Evolutionary conservation across 139 green algal species (phyloP), one percentile per base, ranked within the genome.

Genomic region (Ettlia oleoabundans): DNA sequence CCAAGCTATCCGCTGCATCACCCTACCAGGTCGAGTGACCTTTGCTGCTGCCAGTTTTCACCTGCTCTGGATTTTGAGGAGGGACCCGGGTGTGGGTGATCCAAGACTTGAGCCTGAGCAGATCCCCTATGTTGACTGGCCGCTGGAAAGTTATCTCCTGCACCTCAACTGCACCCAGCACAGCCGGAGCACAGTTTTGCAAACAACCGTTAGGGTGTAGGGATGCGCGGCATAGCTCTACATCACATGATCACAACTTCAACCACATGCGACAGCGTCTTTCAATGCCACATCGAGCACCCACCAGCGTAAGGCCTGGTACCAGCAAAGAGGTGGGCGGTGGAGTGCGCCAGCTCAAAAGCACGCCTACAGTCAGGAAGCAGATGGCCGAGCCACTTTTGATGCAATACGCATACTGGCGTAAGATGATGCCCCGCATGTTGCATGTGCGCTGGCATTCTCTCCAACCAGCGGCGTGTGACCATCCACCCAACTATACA

Each of bases 321-420:
- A 26, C 92, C 94, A 21, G 85, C 90, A 81, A 97, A 96, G 76
- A 93, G 83, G 86, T 97, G 97, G n/a, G 84, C 84, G 22, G 90
- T 94, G 18, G 92, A 86, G 78, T 96, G 96, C 0, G 91, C 94
- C 53, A 98, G 86, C 87, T 98, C 94, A 86, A 92, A 98, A 0
- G 94, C 94, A 1, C 93, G 73, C 51, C 24, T 40, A 42, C 32
- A 30, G 19, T 13, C n/a, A n/a, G n/a, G n/a, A n/a, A n/a, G n/a
- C n/a, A n/a, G n/a, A n/a, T n/a, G n/a, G n/a, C n/a, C n/a, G n/a
- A n/a, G n/a, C n/a, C n/a, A n/a, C n/a, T n/a, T n/a, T n/a, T n/a
- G n/a, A n/a, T n/a, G n/a, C n/a, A n/a, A n/a, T n/a, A n/a, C n/a
- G n/a, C n/a, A n/a, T n/a, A n/a, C n/a, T n/a, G n/a, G n/a, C n/a